A percentile compares a stretch with the other conserved stretches of the same genome.
Evolutionary conservation across 1,139 yeast genomes (phyloP).

Genomic region (Pichia sp.): DNA sequence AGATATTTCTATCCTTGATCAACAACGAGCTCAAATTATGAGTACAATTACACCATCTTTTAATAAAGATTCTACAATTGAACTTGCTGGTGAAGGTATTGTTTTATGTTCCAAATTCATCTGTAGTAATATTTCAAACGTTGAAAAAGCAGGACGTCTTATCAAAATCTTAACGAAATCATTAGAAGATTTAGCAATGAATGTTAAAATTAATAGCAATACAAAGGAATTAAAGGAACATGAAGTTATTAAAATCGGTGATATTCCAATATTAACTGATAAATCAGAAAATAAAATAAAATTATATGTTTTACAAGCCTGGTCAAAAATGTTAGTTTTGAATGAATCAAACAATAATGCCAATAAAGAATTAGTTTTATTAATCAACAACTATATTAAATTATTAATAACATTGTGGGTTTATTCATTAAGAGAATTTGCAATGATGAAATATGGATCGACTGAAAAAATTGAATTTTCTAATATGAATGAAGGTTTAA

Average conservation of each 20-base stretch:
- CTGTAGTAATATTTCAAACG: constrained; percentile 44
- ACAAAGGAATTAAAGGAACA: constrained; percentile 19
- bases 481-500: constrained; percentile 41
- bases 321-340: constrained; percentile 71
- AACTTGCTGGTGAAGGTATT: constrained; percentile 72
- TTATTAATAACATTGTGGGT: constrained; percentile 76
- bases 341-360: constrained; percentile 23
- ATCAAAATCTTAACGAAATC: constrained; percentile 61
- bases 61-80: constrained; percentile 62
- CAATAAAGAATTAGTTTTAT: constrained; percentile 30
- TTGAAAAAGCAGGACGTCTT: constrained; percentile 51
- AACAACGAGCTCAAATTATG: constrained; percentile 90
- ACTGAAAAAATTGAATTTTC: constrained; percentile 28
- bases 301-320: constrained; percentile 70
- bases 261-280: constrained; percentile 33
- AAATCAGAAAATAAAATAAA: constrained; percentile 60
- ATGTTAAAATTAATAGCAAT: constrained; percentile 15
- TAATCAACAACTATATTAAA: constrained; percentile 54
- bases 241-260: constrained; percentile 32
- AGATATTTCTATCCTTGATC: constrained; percentile 69
- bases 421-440: constrained; percentile 64
- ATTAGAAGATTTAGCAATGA: constrained; percentile 51
- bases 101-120: constrained; percentile 75
- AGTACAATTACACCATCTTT: constrained; percentile 92
- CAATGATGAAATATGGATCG: constrained; percentile 55